Conservation (phyloP, 1,139 yeast species). For the Candida tetrigidarum region DNA sequence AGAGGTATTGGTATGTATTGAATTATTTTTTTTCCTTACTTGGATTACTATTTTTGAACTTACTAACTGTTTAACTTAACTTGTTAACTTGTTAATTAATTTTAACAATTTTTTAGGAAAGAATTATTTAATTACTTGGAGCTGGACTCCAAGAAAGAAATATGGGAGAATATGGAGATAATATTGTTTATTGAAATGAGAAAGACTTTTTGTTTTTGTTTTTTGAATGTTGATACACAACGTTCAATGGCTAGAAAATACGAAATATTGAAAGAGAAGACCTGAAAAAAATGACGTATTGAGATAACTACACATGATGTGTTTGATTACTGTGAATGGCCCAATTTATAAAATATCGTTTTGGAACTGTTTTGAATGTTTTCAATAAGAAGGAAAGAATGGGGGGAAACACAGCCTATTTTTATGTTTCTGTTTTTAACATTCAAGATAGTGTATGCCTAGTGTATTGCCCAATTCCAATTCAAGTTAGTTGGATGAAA, state of each 20-base stretch:
- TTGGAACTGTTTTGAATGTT: background rate
- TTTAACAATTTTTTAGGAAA: slow-evolving; percentile 8
- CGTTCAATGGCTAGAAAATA: slow-evolving; percentile 2
- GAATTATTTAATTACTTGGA: background rate
- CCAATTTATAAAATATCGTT: background rate
- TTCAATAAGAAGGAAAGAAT: too few relatives aligned
- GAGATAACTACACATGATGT: background rate
- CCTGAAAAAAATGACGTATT: background rate
- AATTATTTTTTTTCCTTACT: background rate
- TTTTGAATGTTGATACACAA: slow-evolving; percentile 2
- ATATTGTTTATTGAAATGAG: slow-evolving; percentile 6
- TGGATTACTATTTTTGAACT: slow-evolving; percentile 5
- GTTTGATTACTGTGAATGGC: background rate
- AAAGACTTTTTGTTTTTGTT: too few relatives aligned
- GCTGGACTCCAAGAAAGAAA: slow-evolving; percentile 2
- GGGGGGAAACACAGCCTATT: background rate
- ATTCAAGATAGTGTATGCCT: too few relatives aligned
- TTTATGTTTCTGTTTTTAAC: background rate
- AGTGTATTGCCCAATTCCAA: too few relatives aligned
- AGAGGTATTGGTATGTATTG: slow-evolving; percentile 98
- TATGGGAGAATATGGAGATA: background rate
- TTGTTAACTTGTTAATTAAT: too few relatives aligned
- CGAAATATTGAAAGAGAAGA: slow-evolving; percentile 8
- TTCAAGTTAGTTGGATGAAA: background rate
- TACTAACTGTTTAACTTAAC: slow-evolving; percentile 9